A percentile compares a stretch with the other conserved stretches of the same genome.
Evolutionary conservation across 345 rosid species (phyloP).

Genomic region (Populus alba): DNA sequence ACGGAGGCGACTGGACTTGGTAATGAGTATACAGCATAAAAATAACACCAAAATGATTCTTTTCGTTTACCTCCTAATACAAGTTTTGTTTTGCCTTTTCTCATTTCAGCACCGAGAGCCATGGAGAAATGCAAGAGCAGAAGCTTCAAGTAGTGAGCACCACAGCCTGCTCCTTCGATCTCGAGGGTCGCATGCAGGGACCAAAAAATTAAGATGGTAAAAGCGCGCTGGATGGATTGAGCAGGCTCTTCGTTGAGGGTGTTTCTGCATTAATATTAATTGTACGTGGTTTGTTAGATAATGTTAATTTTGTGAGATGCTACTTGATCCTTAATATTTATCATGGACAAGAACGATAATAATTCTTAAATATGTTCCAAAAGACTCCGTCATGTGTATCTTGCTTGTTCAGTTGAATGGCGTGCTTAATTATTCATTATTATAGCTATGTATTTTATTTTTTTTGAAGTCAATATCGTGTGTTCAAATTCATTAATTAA

Average conservation of each 20-base stretch:
- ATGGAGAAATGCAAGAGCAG: conserved; percentile 77
- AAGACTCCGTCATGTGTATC: conserved; percentile 3
- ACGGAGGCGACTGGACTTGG: conserved; percentile 78
- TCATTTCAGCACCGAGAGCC: conserved; percentile 70
- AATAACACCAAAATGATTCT: background rate
- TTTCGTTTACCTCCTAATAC: background rate
- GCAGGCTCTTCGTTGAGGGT: conserved; percentile 33
- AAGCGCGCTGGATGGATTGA: conserved; percentile 27
- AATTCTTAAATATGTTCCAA: conserved; percentile 3
- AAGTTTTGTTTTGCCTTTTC: background rate
- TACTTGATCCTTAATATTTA: background rate
- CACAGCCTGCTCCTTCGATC: conserved; percentile 41
- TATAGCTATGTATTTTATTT: conserved; percentile 7
- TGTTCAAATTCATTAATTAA: background rate
- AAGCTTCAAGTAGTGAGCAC: conserved; percentile 34
- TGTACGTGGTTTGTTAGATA: conserved; percentile 26
- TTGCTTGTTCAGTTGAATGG: conserved; percentile 20
- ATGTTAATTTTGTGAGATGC: conserved; percentile 6
- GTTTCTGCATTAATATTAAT: conserved; percentile 19
- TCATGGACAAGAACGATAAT: conserved; percentile 23
- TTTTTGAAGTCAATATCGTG: background rate
- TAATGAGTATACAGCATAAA: background rate
- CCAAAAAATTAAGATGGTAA: background rate
- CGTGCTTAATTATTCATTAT: conserved; percentile 13
- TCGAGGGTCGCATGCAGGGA: conserved; percentile 10